A percentile compares a stretch with the other conserved stretches of the same genome.
Evolutionary conservation across 371 early-diverging fungal genomes (phyloP).

Genomic region (Umbelopsis sp.): DNA sequence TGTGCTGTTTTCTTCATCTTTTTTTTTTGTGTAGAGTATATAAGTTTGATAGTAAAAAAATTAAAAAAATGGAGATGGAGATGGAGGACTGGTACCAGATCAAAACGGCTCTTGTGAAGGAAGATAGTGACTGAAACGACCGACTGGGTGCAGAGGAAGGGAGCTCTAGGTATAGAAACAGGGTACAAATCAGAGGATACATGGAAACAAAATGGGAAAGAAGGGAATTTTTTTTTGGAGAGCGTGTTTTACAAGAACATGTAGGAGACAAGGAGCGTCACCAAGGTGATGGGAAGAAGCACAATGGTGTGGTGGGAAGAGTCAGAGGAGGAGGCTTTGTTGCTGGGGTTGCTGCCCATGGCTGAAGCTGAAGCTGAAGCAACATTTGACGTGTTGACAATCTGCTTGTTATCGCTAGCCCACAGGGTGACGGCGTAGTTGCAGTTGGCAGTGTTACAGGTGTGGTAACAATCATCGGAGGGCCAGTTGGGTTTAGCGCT

Average conservation of each 20-base stretch:
- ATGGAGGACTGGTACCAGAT: no score
- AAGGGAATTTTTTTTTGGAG: neutral
- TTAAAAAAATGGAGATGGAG: no score
- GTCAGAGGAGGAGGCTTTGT: neutral
- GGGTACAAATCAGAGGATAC: neutral
- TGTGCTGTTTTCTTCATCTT: no score
- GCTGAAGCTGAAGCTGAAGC: neutral
- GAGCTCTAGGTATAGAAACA: no score
- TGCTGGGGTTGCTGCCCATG: neutral
- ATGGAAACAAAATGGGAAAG: neutral
- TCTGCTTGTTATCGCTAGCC: neutral
- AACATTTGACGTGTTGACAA: neutral
- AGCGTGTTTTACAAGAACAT: neutral
- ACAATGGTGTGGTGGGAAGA: neutral
- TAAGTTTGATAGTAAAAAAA: no score
- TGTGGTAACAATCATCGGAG: constrained; percentile 30
- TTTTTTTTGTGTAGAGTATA: no score
- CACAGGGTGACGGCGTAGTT: constrained; percentile 4
- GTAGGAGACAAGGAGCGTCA: neutral
- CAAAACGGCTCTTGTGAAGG: no score
- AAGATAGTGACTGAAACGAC: no score
- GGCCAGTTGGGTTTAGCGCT: constrained; percentile 20
- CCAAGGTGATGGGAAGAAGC: neutral
- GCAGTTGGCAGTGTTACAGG: constrained; percentile 21
- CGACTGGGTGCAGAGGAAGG: no score